These are phyloP conservation scores for Aspergillus sp. DNA, from an alignment of 2,329 filamentous ascomycete genomes.

Conservation along the genomic window DNA sequence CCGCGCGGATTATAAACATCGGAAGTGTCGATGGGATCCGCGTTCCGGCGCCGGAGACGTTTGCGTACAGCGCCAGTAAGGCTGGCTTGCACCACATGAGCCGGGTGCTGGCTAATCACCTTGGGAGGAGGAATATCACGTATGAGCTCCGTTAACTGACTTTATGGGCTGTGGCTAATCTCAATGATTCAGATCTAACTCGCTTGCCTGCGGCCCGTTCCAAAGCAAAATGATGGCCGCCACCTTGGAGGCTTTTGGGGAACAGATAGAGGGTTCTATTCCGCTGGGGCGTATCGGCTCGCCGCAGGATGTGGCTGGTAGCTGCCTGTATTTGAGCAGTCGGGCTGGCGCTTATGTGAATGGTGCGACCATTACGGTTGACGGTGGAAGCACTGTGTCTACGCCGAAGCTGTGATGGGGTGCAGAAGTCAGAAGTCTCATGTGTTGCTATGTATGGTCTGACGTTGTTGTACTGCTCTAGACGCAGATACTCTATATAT, in stretches of 20 bases:
- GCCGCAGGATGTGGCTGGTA: conserved; percentile 60
- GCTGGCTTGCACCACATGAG: conserved; percentile 46
- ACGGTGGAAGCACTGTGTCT: conserved; percentile 43
- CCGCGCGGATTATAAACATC: conserved; percentile 45
- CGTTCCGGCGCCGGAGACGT: conserved; percentile 44
- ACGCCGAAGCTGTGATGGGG: conserved; percentile 29
- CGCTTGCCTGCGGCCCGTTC: conserved; percentile 60
- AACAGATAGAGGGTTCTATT: conserved; percentile 45
- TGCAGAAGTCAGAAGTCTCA: neutral
- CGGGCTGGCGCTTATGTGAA: conserved; percentile 58
- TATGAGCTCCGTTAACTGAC: conserved; percentile 23
- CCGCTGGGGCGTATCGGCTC: conserved; percentile 59
- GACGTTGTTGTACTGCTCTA: too few species aligned
- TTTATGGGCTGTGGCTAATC: conserved; percentile 14
- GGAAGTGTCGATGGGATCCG: conserved; percentile 47
- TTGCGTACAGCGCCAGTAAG: conserved; percentile 45
- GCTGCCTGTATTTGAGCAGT: conserved; percentile 61
- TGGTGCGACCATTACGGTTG: conserved; percentile 54
- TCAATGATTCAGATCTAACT: conserved; percentile 48
- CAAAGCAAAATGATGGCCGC: conserved; percentile 48
- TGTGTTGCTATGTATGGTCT: too few species aligned
- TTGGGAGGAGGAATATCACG: conserved; percentile 45
- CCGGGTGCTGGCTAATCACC: conserved; percentile 42
- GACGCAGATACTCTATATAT: too few species aligned
- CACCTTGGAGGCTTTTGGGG: conserved; percentile 41